Base-by-base conservation (phyloP, 345 rosid species). In the Dipteronia sinensis region DNA sequence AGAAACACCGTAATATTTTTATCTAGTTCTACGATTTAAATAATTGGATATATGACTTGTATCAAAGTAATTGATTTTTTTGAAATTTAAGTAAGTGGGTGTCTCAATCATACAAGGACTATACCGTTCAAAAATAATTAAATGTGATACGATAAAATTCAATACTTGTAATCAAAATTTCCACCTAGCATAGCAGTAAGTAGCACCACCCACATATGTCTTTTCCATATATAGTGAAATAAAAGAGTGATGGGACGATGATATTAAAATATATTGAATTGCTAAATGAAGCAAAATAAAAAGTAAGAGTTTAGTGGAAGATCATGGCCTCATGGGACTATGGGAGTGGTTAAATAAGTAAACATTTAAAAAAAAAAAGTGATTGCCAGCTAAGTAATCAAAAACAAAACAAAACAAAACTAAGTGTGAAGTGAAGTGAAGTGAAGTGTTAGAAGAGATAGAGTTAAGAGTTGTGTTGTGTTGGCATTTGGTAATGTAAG, bases 381-480 rank as follows among this genome's bases (percentile, higher is more conserved):
- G 87, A 79, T 62, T 71, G 90, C 78, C 87, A 88, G 85, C 89
- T 74, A 76, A 73, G 25, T 71, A 13, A 65, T 49, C 15, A 34
- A 13, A 51, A 38, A 70, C 25, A 2, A 25, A 27, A 46, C 6
- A 46, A 47, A 46, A 64, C 27, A 19, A 46, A 40, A 11, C 19
- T 13, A 20, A 10, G 51, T 29, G n/a, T n/a, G n/a, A n/a, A n/a
- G n/a, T 29, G 65, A 71, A 59, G 42, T 25, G 71, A 82, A 29
- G 38, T 3, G 31, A 4, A 34, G 38, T 7, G 46, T 15, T n/a
- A 55, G 20, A 55, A 55, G 17, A 20, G 61, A 4, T 4, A 34
- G 38, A 34, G 38, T 4, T 34, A 31, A 31, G 38, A 4, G 6
- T 34, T 34, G 38, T 31, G 34, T 31, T 31, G 25, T 13, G 63